Percentiles rank a stretch among this genome's conserved stretches.
Conservation (phyloP, 202 grass and related monocot genomes). For the Setaria italica region DNA sequence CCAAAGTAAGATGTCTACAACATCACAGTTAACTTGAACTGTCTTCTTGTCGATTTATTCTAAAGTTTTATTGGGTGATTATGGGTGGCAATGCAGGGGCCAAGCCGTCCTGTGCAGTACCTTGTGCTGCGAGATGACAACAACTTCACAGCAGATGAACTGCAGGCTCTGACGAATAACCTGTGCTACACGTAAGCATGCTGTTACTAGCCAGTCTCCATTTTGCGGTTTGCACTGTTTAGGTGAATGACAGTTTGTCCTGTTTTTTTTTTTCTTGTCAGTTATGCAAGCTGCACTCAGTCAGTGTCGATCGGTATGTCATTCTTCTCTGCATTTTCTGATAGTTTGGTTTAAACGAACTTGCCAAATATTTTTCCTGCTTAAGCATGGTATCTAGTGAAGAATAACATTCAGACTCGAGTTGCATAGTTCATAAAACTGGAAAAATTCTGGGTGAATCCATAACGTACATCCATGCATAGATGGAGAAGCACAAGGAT, state of each 20-base stretch:
- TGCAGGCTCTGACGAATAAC: conserved; percentile 65
- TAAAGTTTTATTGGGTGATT: conserved; percentile 7
- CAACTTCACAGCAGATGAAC: conserved; percentile 55
- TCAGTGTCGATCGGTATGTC: conserved; percentile 67
- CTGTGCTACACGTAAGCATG: conserved; percentile 72
- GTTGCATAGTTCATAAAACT: neutral
- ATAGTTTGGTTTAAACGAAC: neutral
- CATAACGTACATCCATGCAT: neutral
- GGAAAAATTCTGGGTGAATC: neutral
- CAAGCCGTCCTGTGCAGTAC: conserved; percentile 65
- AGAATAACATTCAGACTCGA: neutral
- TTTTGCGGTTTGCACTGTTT: neutral
- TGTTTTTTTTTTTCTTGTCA: conserved; percentile 18
- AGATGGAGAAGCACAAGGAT: neutral
- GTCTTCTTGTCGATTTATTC: neutral
- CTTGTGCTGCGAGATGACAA: conserved; percentile 74
- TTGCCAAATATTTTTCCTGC: neutral
- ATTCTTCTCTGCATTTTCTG: neutral
- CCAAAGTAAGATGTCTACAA: conserved; percentile 46
- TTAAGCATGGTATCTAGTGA: neutral
- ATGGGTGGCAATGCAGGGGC: conserved; percentile 43
- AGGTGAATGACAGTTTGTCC: neutral
- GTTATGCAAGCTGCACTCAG: conserved; percentile 70
- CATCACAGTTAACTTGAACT: neutral
- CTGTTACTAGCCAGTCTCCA: neutral